A percentile compares a stretch with the other conserved stretches of the same genome.
These are phyloP conservation scores for Tubosaeta brunneosetosa DNA, from an alignment of 768 basidiomycete genomes.

Conservation along the genomic window DNA sequence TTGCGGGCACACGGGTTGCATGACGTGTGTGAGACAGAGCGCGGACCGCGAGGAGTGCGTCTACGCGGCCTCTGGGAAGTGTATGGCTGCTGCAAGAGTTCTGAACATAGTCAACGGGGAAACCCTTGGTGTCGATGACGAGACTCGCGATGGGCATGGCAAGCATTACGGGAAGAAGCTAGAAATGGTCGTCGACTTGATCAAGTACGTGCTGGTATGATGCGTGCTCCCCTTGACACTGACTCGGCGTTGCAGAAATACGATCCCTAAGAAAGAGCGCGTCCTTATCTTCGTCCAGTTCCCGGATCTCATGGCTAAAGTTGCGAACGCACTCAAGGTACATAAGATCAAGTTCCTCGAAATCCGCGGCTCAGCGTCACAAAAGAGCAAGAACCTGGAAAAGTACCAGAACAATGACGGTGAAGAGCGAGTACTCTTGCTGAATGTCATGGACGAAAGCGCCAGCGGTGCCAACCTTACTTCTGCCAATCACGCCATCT, in stretches of 20 bases:
- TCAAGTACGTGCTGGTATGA: slow-evolving; percentile 51
- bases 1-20: slow-evolving; percentile 87
- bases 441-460: slow-evolving; percentile 93
- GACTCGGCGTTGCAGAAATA: slow-evolving; percentile 40
- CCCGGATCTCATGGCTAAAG: slow-evolving; percentile 88
- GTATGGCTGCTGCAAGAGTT: slow-evolving; percentile 73
- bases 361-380: slow-evolving; percentile 71
- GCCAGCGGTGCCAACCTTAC: slow-evolving; percentile 94
- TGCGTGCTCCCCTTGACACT: not conserved
- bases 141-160: slow-evolving; percentile 62
- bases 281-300: slow-evolving; percentile 96
- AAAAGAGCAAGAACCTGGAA: slow-evolving; percentile 78
- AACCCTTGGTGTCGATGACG: slow-evolving; percentile 77
- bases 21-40: slow-evolving; percentile 62
- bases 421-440: slow-evolving; percentile 72
- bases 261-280: slow-evolving; percentile 70
- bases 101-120: slow-evolving; percentile 81
- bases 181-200: slow-evolving; percentile 68
- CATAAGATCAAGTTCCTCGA: slow-evolving; percentile 74
- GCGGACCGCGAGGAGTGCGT: slow-evolving; percentile 83
- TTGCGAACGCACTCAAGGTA: slow-evolving; percentile 71
- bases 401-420: slow-evolving; percentile 81
- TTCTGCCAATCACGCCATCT: slow-evolving; percentile 90
- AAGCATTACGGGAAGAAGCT: slow-evolving; percentile 82
- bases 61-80: slow-evolving; percentile 60